Conservation (phyloP, 2,329 filamentous ascomycete genomes). For the Aspergillus pseudoglaucus region DNA sequence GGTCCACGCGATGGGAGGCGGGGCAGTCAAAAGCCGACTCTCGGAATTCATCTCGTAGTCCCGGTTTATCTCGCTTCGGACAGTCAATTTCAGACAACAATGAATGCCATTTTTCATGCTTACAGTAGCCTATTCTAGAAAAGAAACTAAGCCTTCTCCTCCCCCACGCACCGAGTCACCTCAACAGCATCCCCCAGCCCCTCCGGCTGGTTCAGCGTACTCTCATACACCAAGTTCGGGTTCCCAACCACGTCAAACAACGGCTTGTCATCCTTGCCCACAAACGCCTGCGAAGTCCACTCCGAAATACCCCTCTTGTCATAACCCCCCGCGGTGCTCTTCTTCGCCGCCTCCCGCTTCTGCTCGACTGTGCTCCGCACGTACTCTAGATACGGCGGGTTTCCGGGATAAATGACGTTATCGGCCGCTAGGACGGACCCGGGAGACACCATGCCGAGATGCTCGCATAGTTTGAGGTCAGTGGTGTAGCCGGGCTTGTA, state of each 20-base stretch:
- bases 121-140: not conserved
- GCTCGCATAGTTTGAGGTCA: constrained; percentile 71
- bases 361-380: constrained; percentile 58
- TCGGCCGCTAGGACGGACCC: constrained; percentile 45
- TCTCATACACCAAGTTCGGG: constrained; percentile 61
- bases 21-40: constrained; percentile 52
- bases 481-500: constrained; percentile 69
- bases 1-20: constrained; percentile 29
- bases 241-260: constrained; percentile 45
- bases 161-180: constrained; percentile 25
- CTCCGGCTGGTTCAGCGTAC: constrained; percentile 31
- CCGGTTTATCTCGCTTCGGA: no score
- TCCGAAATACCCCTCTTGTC: constrained; percentile 16
- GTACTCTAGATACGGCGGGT: constrained; percentile 51
- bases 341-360: constrained; percentile 47
- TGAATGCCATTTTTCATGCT: no score
- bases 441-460: constrained; percentile 56
- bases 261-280: constrained; percentile 18
- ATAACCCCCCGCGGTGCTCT: constrained; percentile 12
- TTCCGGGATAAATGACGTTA: constrained; percentile 40
- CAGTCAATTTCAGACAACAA: no score
- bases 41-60: not conserved
- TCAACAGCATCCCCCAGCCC: constrained; percentile 25
- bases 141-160: constrained; percentile 3
- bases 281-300: constrained; percentile 17